phyloP scores from a whole-genome alignment of 768 basidiomycete genomes.

The Rhizopogon vesiculosus region DNA sequence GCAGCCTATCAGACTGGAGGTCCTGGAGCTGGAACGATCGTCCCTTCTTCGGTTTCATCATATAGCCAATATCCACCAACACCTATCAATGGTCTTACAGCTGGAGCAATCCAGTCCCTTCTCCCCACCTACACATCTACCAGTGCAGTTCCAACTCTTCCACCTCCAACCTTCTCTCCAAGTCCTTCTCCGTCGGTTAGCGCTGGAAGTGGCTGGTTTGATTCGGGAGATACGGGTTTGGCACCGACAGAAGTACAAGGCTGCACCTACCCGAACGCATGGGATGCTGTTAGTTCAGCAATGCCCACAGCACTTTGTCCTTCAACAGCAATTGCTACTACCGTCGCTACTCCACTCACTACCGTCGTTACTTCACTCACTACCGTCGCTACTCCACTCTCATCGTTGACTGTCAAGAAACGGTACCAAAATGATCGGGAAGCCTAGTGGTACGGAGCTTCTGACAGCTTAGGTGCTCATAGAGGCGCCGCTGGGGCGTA shows the following conservation, averaged over 20 bases:
- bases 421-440: not conserved
- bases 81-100: slow-evolving; percentile 40
- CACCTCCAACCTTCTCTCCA: slow-evolving; percentile 48
- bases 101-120: slow-evolving; percentile 27
- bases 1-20: slow-evolving; percentile 68
- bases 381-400: slow-evolving; percentile 1
- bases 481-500: not conserved
- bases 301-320: slow-evolving; percentile 44
- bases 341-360: slow-evolving; percentile 2
- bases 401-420: not conserved
- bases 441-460: not conserved
- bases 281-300: slow-evolving; percentile 49
- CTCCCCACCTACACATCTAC: slow-evolving; percentile 67
- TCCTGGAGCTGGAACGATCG: slow-evolving; percentile 46
- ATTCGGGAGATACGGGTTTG: slow-evolving; percentile 42
- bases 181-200: slow-evolving; percentile 33
- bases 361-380: too few relatives aligned
- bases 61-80: slow-evolving; percentile 53
- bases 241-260: slow-evolving; percentile 59
- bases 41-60: slow-evolving; percentile 31
- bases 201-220: slow-evolving; percentile 54
- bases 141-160: slow-evolving; percentile 50
- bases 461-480: not conserved
- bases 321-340: not conserved
- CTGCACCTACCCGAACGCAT: slow-evolving; percentile 62